Conservation (phyloP, 345 rosid species). For the Excoecaria cochinchinensis region DNA sequence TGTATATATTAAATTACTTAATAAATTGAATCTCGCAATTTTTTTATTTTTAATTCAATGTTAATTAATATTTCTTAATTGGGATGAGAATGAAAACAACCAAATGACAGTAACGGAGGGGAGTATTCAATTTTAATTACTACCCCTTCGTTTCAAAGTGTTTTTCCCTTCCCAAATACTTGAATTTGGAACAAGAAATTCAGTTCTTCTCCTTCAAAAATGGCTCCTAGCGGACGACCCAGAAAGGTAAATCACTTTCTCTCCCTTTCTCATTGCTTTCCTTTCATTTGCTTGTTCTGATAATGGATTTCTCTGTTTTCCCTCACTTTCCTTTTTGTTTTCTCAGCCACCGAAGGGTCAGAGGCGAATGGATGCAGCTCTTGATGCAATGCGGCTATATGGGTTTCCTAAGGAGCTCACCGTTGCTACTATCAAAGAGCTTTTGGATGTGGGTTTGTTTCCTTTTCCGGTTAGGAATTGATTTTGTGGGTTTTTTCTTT, state of each 20-base stretch:
- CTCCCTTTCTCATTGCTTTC: no score
- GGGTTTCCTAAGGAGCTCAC: conserved; percentile 31
- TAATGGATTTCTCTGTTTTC: background rate
- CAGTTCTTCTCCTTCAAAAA: background rate
- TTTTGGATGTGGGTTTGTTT: conserved; percentile 32
- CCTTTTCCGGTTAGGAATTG: background rate
- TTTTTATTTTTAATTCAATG: no score
- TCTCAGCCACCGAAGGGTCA: conserved; percentile 3
- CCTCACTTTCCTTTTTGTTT: background rate
- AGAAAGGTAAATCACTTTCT: background rate
- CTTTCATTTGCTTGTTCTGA: no score
- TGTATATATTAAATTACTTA: no score
- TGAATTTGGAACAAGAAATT: background rate
- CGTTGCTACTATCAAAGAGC: conserved; percentile 29
- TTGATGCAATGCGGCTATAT: conserved; percentile 39
- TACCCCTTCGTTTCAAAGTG: no score
- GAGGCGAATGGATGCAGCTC: conserved; percentile 45
- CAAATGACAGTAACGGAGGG: no score
- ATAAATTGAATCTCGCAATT: no score
- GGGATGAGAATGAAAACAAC: no score
- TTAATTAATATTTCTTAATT: no score
- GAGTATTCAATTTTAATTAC: no score
- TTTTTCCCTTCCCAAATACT: no score
- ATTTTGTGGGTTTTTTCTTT: background rate
- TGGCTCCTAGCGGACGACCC: background rate